Conservation (phyloP, 805 yeast genomes). For the Schwanniomyces occidentalis region DNA sequence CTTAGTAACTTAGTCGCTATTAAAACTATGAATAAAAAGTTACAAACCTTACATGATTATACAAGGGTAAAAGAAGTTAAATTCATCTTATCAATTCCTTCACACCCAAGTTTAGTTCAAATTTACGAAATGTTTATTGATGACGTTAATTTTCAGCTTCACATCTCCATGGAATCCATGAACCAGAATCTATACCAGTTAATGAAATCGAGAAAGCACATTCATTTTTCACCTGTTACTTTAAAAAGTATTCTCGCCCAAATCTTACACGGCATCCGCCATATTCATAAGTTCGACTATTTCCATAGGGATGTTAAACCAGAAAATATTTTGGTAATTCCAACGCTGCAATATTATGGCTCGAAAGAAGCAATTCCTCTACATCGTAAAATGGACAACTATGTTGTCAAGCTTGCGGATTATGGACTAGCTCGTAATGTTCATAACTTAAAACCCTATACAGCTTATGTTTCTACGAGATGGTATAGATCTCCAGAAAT, state of each 20-base stretch:
- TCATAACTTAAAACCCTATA: slow-evolving; percentile 54
- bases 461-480: slow-evolving; percentile 79
- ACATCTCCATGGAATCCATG: slow-evolving; percentile 88
- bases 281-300: slow-evolving; percentile 68
- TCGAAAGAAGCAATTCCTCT: slow-evolving; percentile 38
- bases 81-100: slow-evolving; percentile 65
- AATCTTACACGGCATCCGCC: slow-evolving; percentile 72
- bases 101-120: slow-evolving; percentile 72
- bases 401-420: slow-evolving; percentile 74
- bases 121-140: slow-evolving; percentile 82
- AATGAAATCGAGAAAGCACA: slow-evolving; percentile 59
- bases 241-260: slow-evolving; percentile 70
- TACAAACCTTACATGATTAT: slow-evolving; percentile 36
- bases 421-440: slow-evolving; percentile 74
- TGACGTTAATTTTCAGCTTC: slow-evolving; percentile 53
- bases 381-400: slow-evolving; percentile 42
- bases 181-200: slow-evolving; percentile 78
- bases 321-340: slow-evolving; percentile 78
- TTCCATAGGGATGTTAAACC: slow-evolving; percentile 94
- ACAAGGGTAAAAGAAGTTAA: slow-evolving; percentile 59
- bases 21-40: slow-evolving; percentile 67
- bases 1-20: slow-evolving; percentile 61
- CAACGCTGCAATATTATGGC: slow-evolving; percentile 55
- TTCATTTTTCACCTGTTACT: slow-evolving; percentile 56
- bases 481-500: slow-evolving; percentile 90